These are phyloP conservation scores for Tulasnella sp. DNA, from an alignment of 768 basidiomycete species.

Conservation along the genomic window DNA sequence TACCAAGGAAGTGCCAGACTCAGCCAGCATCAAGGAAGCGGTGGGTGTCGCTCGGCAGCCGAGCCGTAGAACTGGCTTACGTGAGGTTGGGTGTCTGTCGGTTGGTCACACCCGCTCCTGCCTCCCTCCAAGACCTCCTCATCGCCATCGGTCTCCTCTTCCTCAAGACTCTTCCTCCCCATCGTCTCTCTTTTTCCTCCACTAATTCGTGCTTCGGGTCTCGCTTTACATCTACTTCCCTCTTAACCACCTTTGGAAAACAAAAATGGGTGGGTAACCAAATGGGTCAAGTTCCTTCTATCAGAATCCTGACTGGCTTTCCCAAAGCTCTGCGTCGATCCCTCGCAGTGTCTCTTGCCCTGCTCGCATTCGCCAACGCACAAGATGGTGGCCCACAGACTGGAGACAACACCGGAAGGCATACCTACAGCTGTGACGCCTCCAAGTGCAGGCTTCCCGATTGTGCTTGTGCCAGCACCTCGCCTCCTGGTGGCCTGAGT, in stretches of 20 bases:
- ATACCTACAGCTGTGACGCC: slow-evolving; percentile 57
- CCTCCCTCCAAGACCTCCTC: background rate
- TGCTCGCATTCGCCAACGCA: slow-evolving; percentile 33
- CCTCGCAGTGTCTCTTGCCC: slow-evolving; percentile 10
- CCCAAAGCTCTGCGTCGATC: slow-evolving; percentile 11
- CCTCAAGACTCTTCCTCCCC: background rate
- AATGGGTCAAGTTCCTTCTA: background rate
- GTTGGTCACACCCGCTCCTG: background rate
- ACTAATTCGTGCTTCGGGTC: background rate
- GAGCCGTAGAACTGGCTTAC: background rate
- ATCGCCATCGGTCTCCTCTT: background rate
- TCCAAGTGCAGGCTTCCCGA: slow-evolving; percentile 60
- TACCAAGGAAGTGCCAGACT: background rate
- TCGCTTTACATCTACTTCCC: background rate
- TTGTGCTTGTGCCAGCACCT: slow-evolving; percentile 70
- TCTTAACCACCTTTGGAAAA: background rate
- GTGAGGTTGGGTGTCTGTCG: background rate
- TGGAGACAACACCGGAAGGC: slow-evolving; percentile 55
- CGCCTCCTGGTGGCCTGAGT: slow-evolving; percentile 63
- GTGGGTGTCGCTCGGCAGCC: background rate
- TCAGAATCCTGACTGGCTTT: slow-evolving; percentile 17
- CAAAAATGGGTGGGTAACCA: background rate
- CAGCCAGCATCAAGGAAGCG: background rate
- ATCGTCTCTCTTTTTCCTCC: slow-evolving; percentile 13
- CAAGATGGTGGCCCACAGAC: slow-evolving; percentile 57